Percentiles rank a stretch among this genome's conserved stretches.
phyloP scores from a whole-genome alignment of 83 land plant genomes.

The Picea mariana region DNA sequence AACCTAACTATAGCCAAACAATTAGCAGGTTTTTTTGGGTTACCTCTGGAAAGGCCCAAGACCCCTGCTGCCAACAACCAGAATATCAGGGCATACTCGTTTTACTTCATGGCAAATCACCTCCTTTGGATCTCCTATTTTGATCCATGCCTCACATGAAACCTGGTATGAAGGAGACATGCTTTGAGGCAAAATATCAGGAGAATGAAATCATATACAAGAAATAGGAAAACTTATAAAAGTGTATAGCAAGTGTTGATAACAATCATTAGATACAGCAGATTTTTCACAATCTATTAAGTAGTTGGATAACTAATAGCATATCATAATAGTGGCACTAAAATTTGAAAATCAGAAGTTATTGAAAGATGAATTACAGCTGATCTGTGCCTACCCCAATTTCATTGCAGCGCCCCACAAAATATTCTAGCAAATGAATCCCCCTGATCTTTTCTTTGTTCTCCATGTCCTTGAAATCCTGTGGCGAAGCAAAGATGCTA shows the following conservation, averaged over 20 bases:
- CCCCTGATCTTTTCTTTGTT: constrained; percentile 45
- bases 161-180: constrained; percentile 35
- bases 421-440: constrained; percentile 65
- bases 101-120: constrained; percentile 75
- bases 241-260: too few species aligned
- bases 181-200: too few species aligned
- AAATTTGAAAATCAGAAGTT: too few species aligned
- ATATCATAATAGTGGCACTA: too few species aligned
- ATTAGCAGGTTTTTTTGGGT: background rate
- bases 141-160: constrained; percentile 84
- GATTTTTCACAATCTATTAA: too few species aligned
- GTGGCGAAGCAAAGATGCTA: constrained; percentile 63
- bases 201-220: too few species aligned
- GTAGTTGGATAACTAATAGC: too few species aligned
- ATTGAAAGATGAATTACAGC: too few species aligned
- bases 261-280: too few species aligned
- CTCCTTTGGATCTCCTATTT: constrained; percentile 82
- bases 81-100: constrained; percentile 70
- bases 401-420: constrained; percentile 57
- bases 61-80: constrained; percentile 87
- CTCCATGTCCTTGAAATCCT: constrained; percentile 45
- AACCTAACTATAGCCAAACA: too few species aligned
- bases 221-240: too few species aligned
- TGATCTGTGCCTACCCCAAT: constrained; percentile 38
- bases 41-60: constrained; percentile 87